Percentiles rank a stretch among this genome's conserved stretches.
These are phyloP conservation scores for Aureobasidium sp. DNA, from an alignment of 2,329 filamentous ascomycete genomes.

Conservation along the genomic window DNA sequence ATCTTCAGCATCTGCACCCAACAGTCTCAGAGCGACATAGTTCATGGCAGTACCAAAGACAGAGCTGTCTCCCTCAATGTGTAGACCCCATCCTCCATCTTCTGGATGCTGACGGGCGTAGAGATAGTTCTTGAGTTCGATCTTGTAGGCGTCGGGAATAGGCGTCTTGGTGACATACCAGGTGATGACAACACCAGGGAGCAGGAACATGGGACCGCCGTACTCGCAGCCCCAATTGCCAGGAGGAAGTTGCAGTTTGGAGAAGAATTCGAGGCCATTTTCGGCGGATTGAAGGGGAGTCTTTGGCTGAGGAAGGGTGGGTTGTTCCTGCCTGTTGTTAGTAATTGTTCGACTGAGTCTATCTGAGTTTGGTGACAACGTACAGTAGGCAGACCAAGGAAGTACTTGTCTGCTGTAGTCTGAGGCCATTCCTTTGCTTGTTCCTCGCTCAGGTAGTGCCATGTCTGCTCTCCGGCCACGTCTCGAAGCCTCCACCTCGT, in stretches of 20 bases:
- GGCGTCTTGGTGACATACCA: constrained; percentile 87
- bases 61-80: constrained; percentile 87
- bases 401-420: constrained; percentile 80
- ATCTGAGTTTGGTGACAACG: constrained; percentile 15
- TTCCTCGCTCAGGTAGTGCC: constrained; percentile 80
- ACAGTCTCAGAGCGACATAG: constrained; percentile 69
- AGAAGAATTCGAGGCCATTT: constrained; percentile 84
- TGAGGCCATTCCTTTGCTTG: constrained; percentile 74
- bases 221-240: constrained; percentile 98
- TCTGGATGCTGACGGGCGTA: constrained; percentile 64
- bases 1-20: constrained; percentile 78
- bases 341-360: neutral
- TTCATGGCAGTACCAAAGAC: constrained; percentile 88
- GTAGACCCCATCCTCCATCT: constrained; percentile 95
- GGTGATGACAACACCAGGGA: constrained; percentile 74
- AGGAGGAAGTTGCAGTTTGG: constrained; percentile 75
- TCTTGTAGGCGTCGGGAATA: constrained; percentile 69
- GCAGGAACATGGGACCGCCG: constrained; percentile 91
- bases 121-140: constrained; percentile 88
- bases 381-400: constrained; percentile 71
- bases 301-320: constrained; percentile 59
- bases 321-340: constrained; percentile 54
- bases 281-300: constrained; percentile 67
- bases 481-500: constrained; percentile 77
- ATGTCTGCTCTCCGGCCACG: constrained; percentile 78